Base-by-base conservation (phyloP, 805 yeast species). In the Jamesozyma piceae region DNA sequence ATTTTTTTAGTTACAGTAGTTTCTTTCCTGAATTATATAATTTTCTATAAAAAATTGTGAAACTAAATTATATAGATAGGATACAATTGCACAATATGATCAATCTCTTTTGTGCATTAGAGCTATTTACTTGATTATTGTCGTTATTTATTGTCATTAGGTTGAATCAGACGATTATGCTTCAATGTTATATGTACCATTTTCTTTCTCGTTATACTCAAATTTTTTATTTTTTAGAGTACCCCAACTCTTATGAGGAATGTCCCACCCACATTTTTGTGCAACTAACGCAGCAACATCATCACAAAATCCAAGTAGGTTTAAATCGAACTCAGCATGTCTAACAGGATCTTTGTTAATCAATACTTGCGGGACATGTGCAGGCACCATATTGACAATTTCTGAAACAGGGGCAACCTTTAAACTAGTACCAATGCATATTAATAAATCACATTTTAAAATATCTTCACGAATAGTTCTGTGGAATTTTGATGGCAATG, bases 381-480 rank as follows among this genome's bases (percentile, higher is more conserved):
- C 71, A 0, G 81, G 78, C 2, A 88, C 65, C 63, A 74, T 69
- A 48, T 85, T 80, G n/a, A 85, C 89, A 44, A 88, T 84, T 41
- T 85, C 88, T 41, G 87, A 78, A 4, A 89, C 96, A 0, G 97
- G 97, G 0, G 94, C 87, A 20, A 88, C 97, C 57, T 88, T 85
- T 49, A 88, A 69, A 18, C 95, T 87, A 0, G 97, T 88, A 15
- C 97, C 97, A 29, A 88, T 80, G 59, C 95, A 82, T 4, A 88
- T 71, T 36, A 89, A 65, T 42, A 88, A 66, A 61, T 89, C 97
- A 62, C 95, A 85, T 34, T 73, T 67, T 17, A 63, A 52, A 5
- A 80, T 68, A 57, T 89, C 96, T 35, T 72, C 70, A 34, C 68
- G 66, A 24, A 80, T 73, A 26, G 67, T 59, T 37, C 72, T 71